Base-by-base conservation (phyloP, 164 flowering plant genomes). In the Sedum album region DNA sequence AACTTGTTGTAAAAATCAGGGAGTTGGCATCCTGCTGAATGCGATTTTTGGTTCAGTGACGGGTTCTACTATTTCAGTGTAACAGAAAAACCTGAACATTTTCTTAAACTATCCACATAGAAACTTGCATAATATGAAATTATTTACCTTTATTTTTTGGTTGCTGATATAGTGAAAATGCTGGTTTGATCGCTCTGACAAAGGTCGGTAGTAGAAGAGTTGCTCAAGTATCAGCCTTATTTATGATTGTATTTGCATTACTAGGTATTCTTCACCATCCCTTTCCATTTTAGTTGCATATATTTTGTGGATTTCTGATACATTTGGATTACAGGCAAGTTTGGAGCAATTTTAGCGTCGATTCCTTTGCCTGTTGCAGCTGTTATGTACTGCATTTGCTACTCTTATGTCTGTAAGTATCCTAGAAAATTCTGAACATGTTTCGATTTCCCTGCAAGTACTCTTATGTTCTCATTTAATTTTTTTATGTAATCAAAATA, bases 191-290 rank as follows among this genome's bases (percentile, higher is more conserved):
- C 77, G 97, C 84, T 66, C 26, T 90, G 73, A 88, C 97, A 70
- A 76, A 78, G 65, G 88, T 85, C 62, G 94, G 90, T 67, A 88
- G 94, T 66, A 79, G 96, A 73, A 85, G 94, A 76, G 92, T 90
- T 31, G 71, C 78, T 60, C 87, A 85, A 65, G 80, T 87, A 71
- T 81, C 97, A 67, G 84, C 89, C 1, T 77, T 72, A 0, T 90
- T 87, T 44, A 90, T 90, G 96, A 77, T 89, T 38, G 73, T 85
- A 74, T 91, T 91, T 82, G 85, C 97, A 13, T n/a, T 88, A 42
- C 67, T 85, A 51, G 94, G 96, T 89, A 80, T 38, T 72, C 23
- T 68, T n/a, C 66, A 33, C 31, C 31, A 36, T 55, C n/a, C n/a
- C 39, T 39, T 49, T 20, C 35, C 18, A 4, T 26, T 15, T 41